Percentiles rank a stretch among this genome's conserved stretches.
These are phyloP conservation scores for Colletotrichum sp. DNA, from an alignment of 2,329 filamentous ascomycete species.

Conservation along the genomic window DNA sequence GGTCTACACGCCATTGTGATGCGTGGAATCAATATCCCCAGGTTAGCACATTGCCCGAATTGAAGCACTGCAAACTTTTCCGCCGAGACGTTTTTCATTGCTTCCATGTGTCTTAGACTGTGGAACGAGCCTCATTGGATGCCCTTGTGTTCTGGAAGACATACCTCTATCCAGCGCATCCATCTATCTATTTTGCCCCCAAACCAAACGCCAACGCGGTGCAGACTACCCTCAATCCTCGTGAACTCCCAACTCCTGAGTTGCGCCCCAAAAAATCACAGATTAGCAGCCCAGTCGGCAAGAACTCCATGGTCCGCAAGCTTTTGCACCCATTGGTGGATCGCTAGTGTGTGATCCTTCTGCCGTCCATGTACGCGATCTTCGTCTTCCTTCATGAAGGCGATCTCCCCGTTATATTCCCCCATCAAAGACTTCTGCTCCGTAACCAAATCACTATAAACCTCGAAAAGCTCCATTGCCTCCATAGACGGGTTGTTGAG, in stretches of 20 bases:
- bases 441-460: slow-evolving; percentile 41
- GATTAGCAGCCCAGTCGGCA: slow-evolving; percentile 37
- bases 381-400: slow-evolving; percentile 50
- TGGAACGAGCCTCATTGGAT: background rate
- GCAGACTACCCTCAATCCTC: background rate
- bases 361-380: slow-evolving; percentile 58
- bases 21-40: background rate
- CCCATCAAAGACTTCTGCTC: slow-evolving; percentile 46
- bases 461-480: slow-evolving; percentile 30
- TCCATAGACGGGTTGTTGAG: background rate
- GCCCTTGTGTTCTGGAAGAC: background rate
- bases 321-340: slow-evolving; percentile 71
- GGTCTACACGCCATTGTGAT: slow-evolving; percentile 3
- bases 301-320: slow-evolving; percentile 71
- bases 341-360: slow-evolving; percentile 71
- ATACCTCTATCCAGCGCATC: background rate
- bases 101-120: background rate
- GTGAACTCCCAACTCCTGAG: background rate
- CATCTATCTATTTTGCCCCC: background rate
- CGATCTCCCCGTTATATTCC: slow-evolving; percentile 54
- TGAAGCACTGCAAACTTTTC: background rate
- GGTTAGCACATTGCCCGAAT: background rate
- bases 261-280: background rate
- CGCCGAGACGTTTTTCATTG: background rate
- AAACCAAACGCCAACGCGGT: background rate